Evolutionary conservation across 495 filamentous ascomycete species (phyloP), one percentile per base, ranked within the genome.

Genomic region (Corynascus novoguineensis): DNA sequence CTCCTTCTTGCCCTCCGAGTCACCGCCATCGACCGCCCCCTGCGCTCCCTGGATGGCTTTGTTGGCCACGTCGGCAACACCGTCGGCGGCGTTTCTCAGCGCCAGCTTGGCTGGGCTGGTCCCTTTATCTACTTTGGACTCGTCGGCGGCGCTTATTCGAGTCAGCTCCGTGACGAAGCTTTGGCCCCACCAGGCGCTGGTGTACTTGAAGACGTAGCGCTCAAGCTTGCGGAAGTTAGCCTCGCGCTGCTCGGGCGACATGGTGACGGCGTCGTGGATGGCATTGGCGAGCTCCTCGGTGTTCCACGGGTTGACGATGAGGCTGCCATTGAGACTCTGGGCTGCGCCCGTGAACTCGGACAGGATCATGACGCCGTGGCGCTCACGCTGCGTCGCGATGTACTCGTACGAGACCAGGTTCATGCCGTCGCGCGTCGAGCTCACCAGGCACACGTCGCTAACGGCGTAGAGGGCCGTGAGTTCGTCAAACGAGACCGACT

Each of bases 371-470:
- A 89, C 86, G 7, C 92, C 92, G 64, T 95, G 86, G 10, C 85
- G 81, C 59, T 91, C 79, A 57, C 86, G 75, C 65, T 96, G 92
- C 31, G 86, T 90, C 3, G 92, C 92, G 47, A 96, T 90, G 71
- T 96, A 97, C 71, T 97, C 92, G 72, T 91, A 96, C 22, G 88
- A 90, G 24, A 97, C 92, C 10, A 96, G 81, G 67, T 97, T 97
- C 92, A 97, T 96, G 56, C 92, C 92, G 65, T 96, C 92, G n/a
- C 92, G 81, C 1, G 87, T 95, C 0, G 90, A 96, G 14, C 87
- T 88, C 47, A 96, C 86, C 6, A 97, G 78, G 65, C 92, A 97
- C 41, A 87, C 87, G 68, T 96, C 92, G 11, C 88, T 89, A 35
- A 96, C 81, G 28, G 89, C 87, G 63, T 97, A 97, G 2, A 97